Evolutionary conservation across 768 basidiomycete species (phyloP), one percentile per base, ranked within the genome.

Genomic region (Melanogaster broomeanus): DNA sequence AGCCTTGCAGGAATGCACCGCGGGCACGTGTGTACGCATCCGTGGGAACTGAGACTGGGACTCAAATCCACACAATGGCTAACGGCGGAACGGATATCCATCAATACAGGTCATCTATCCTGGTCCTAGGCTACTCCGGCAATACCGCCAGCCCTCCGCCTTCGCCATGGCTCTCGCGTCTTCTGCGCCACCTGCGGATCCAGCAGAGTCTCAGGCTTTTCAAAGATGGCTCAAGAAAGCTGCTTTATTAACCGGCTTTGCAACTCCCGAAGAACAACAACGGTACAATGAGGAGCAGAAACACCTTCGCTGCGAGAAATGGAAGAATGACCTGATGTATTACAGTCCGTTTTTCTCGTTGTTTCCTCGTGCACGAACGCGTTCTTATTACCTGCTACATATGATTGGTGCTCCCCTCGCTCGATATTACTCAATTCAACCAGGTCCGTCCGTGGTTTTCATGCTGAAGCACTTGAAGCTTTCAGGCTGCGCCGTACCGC

Each of bases 381-480:
- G 51, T 44, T 11, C 16, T 28, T 21, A 39, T 35, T 42, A 16
- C 47, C 47, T 51, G 55, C 48, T 41, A 45, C n/a, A 53, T 25
- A 53, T 37, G 33, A 49, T 49, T 56, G 54, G 53, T 48, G 37
- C 51, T 48, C 16, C 45, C 47, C 42, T 53, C 28, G 10, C 30
- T 37, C 35, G 7, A 47, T 47, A 49, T 41, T n/a, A 45, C 44
- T 27, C 47, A 11, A 40, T 46, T 30, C 30, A 19, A 25, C 1
- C 52, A 97, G 95, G 93, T 64, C 93, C 94, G 11, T 74, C 84
- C 3, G 81, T 98, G 2, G 81, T 86, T 9, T 97, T 98, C 72
- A 92, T 99, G 87, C 77, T 94, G 33, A 87, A 93, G 62, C 94
- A 97, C 61, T 79, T 98, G n/a, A 75, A 81, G 54, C 75, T 87